Percentiles rank a stretch among this genome's conserved stretches.
Evolutionary conservation across 805 yeast genomes (phyloP).

Genomic region (Schwanniomyces occidentalis): DNA sequence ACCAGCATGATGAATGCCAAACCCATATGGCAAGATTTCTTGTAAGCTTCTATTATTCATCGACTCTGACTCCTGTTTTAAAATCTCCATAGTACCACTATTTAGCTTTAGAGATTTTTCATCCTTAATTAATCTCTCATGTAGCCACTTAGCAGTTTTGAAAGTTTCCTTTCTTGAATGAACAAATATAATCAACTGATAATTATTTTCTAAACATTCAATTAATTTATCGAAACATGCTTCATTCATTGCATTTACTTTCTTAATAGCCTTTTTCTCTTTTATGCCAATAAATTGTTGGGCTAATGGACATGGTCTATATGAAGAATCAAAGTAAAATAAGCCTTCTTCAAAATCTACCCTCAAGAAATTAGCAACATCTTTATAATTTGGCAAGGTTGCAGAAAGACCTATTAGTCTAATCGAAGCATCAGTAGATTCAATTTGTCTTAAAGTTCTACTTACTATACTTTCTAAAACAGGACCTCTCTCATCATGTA

Average conservation of each 20-base stretch:
- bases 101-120: conserved; percentile 53
- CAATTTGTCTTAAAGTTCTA: conserved; percentile 55
- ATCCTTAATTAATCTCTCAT: conserved; percentile 58
- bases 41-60: conserved; percentile 55
- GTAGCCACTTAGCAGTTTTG: conserved; percentile 75
- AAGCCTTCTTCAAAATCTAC: conserved; percentile 61
- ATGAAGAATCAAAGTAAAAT: conserved; percentile 80
- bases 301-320: conserved; percentile 88
- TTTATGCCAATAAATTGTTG: conserved; percentile 89
- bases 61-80: conserved; percentile 60
- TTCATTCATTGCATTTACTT: conserved; percentile 80
- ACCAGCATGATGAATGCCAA: conserved; percentile 94
- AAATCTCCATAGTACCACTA: conserved; percentile 60
- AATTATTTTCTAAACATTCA: conserved; percentile 59
- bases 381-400: conserved; percentile 83
- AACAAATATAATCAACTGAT: conserved; percentile 87
- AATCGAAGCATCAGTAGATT: conserved; percentile 47
- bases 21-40: conserved; percentile 65
- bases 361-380: conserved; percentile 78
- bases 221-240: conserved; percentile 77
- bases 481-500: conserved; percentile 95
- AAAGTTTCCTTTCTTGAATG: conserved; percentile 93
- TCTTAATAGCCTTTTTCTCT: conserved; percentile 76
- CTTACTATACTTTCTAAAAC: conserved; percentile 87
- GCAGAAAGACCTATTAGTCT: conserved; percentile 89